Base-by-base conservation (phyloP, 352 stramenopile species). In the Plasmopara halstedii region DNA sequence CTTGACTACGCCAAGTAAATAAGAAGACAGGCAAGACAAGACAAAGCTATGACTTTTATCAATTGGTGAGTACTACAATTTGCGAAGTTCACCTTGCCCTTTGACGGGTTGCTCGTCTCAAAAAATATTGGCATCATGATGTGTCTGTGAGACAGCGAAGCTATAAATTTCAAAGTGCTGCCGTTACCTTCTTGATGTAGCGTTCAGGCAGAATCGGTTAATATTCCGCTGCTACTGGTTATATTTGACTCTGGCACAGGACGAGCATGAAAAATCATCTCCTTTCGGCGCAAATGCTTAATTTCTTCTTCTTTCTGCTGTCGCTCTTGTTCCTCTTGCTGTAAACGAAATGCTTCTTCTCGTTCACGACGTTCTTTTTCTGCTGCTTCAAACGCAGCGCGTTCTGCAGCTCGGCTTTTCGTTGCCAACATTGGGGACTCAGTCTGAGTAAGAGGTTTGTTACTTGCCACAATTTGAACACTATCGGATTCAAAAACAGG, bases 261-360 rank as follows among this genome's bases (percentile, higher is more conserved):
- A 2, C 73, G 78, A 0, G 78, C 78, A 32, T 84, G 74, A 51
- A 90, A 90, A 56, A 70, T 68, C 48, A 90, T 71, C 20, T 86
- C 64, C 43, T 85, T 71, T n/a, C 66, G 70, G 17, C 78, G 78
- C 37, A 90, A 37, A 2, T 64, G 70, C 43, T 77, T 82, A 49
- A 90, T 74, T 46, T 87, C 72, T 20, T 85, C 75, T 22, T 86
- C 75, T 26, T 86, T 60, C 4, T 59, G 44, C 26, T 70, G 75
- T 6, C 57, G 58, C 15, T 66, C 46, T 32, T 85, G 73, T 20
- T 72, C 64, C 15, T 86, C 69, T 46, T 62, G 38, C 14, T 81
- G 64, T 32, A 73, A 33, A 42, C 65, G 70, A 39, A 83, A 68
- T 1, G 70, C 73, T 67, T 90, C 73, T 34, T 86, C 78, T 35